These are phyloP conservation scores for Rhamnella rubrinervis DNA, from an alignment of 331 rosid genomes.

Conservation along the genomic window DNA sequence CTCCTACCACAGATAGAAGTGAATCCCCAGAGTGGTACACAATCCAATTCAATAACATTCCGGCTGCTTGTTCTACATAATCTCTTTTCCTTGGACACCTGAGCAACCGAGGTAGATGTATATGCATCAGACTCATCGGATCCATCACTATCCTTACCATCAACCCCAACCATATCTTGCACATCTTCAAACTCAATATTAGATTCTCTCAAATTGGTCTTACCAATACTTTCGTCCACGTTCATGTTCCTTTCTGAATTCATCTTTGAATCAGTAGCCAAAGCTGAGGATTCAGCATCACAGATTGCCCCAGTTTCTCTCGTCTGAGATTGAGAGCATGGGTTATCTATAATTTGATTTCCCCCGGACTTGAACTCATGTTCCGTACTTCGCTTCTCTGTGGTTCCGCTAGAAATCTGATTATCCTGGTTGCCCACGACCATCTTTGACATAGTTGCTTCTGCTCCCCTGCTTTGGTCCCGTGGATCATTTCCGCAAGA, in stretches of 20 bases:
- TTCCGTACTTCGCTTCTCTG: constrained; percentile 19
- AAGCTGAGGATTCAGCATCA: constrained; percentile 25
- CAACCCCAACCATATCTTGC: constrained; percentile 32
- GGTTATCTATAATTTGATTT: background rate
- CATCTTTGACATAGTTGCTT: background rate
- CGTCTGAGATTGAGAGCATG: constrained; percentile 24
- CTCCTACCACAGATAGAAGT: constrained; percentile 62
- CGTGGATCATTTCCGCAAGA: constrained; percentile 28
- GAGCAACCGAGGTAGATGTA: constrained; percentile 21
- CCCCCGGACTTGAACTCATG: background rate
- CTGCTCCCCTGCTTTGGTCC: constrained; percentile 26
- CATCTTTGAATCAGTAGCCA: constrained; percentile 18
- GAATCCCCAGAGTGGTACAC: constrained; percentile 57
- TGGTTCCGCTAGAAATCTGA: constrained; percentile 35
- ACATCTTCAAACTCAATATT: constrained; percentile 15
- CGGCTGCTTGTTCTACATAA: constrained; percentile 28
- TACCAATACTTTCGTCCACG: constrained; percentile 18
- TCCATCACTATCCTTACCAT: constrained; percentile 36
- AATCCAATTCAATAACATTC: constrained; percentile 34
- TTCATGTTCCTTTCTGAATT: constrained; percentile 22
- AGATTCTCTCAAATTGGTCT: constrained; percentile 17
- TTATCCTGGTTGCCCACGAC: no score
- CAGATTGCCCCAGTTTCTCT: constrained; percentile 13
- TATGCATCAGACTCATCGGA: constrained; percentile 40
- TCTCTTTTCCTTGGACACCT: constrained; percentile 23